Evolutionary conservation across 2,329 filamentous ascomycete genomes (phyloP), one percentile per base, ranked within the genome.

Genomic region (Penicillium paneum): DNA sequence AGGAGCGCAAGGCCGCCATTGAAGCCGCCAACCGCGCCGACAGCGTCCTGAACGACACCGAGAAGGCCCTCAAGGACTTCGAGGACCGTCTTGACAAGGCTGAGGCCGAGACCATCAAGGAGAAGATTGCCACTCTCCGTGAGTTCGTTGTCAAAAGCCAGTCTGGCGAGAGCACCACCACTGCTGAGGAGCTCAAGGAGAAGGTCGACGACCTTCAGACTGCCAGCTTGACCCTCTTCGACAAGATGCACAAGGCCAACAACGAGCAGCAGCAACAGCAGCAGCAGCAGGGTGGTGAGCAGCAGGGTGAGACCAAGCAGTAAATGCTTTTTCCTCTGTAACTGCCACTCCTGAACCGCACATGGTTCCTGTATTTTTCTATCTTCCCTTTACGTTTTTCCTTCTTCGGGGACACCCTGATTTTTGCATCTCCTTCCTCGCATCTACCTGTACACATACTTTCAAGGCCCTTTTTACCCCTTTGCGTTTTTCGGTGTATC

Each of bases 201-300:
- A 97, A 97, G 90, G 95, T 90, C 69, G 94, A 97, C 65, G 93
- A 97, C 79, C 89, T 99, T 73, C 94, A 97, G 82, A 90, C 89
- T 75, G 90, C 93, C 66, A 93, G 89, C 78, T 82, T 99, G 79
- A 96, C 90, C 80, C 87, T 97, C 71, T 97, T 99, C 77, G 94
- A 97, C 82, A 97, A 97, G 89, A 96, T 99, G 90, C 93, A 99
- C 89, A 95, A 96, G 84, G 91, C 93, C 66, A 88, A 90, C 68
- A 76, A 79, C 66, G 89, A 92, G 80, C 81, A 81, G 66, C 75
- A 80, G 70, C 76, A 54, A 15, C 62, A 83, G 72, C 77, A 83
- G 70, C 28, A 77, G 72, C 67, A 77, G 72, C 78, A 77, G 75
- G 77, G 68, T 69, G 82, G 62, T 57, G 71, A 69, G 64, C 65